Percentiles rank a stretch among this genome's conserved stretches.
These are phyloP conservation scores for Rhododendron vialii DNA, from an alignment of 148 eudicot genomes.

Conservation along the genomic window DNA sequence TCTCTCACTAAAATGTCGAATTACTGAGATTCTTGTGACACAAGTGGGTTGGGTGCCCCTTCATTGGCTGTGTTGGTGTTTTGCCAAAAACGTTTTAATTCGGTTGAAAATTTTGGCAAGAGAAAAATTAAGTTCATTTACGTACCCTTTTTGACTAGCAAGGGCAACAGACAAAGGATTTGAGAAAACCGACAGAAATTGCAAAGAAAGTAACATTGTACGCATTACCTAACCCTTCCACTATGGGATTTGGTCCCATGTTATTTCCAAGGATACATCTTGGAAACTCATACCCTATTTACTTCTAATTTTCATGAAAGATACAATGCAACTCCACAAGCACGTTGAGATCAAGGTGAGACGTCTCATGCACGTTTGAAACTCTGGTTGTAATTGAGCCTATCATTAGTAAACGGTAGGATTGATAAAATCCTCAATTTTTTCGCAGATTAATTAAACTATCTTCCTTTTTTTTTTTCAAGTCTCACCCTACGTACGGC, in stretches of 20 bases:
- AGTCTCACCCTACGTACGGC: not conserved
- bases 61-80: not conserved
- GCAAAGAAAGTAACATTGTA: not conserved
- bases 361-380: not conserved
- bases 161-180: not conserved
- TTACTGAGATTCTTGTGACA: not conserved
- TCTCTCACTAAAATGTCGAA: not conserved
- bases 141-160: not conserved
- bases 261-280: not conserved
- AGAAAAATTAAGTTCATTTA: not conserved
- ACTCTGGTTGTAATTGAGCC: not conserved
- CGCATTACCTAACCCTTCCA: not conserved
- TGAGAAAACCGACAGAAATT: not conserved
- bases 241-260: not conserved
- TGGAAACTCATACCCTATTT: not conserved
- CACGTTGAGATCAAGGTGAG: not conserved
- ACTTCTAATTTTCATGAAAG: not conserved
- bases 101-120: not conserved
- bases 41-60: not conserved
- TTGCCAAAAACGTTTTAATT: not conserved
- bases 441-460: too few species aligned
- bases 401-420: too few species aligned
- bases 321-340: not conserved
- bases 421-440: not conserved
- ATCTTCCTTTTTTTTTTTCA: not conserved